Evolutionary conservation across 352 stramenopile genomes (phyloP).

Genomic region (Phytophthora quininea): DNA sequence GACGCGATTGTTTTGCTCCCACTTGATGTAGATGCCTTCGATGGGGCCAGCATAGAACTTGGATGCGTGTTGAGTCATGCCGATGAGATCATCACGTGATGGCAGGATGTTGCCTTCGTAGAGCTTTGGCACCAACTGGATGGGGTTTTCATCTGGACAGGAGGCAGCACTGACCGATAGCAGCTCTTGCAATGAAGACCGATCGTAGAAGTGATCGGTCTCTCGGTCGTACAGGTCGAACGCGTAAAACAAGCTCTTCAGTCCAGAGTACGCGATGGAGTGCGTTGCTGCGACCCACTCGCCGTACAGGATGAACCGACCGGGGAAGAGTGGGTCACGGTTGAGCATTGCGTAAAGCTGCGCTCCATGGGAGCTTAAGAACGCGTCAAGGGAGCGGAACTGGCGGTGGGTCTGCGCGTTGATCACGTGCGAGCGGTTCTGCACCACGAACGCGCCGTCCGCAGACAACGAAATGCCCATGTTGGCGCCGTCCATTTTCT

Average conservation of each 20-base stretch:
- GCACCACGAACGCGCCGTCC: constrained; percentile 57
- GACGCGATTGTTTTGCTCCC: constrained; percentile 48
- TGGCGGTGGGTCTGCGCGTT: constrained; percentile 60
- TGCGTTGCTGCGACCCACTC: constrained; percentile 85
- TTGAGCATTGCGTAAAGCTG: constrained; percentile 52
- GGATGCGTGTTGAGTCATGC: constrained; percentile 47
- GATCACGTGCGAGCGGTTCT: constrained; percentile 85
- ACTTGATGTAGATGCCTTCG: constrained; percentile 68
- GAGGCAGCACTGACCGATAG: constrained; percentile 20
- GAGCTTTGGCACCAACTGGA: constrained; percentile 54
- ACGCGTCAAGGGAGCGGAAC: constrained; percentile 70
- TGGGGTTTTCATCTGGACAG: constrained; percentile 17
- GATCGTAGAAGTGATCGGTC: constrained; percentile 50
- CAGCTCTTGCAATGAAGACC: constrained; percentile 38
- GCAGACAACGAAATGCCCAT: constrained; percentile 73
- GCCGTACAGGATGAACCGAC: constrained; percentile 80
- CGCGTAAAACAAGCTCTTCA: constrained; percentile 74
- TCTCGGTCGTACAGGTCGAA: constrained; percentile 84
- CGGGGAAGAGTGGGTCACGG: constrained; percentile 57
- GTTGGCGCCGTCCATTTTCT: constrained; percentile 90
- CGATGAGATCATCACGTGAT: constrained; percentile 32
- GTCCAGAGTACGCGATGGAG: constrained; percentile 75
- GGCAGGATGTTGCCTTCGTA: constrained; percentile 43
- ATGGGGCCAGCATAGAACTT: constrained; percentile 52
- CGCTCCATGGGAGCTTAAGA: constrained; percentile 46